phyloP scores from a whole-genome alignment of 1,284 basidiomycete species.

The Dichomitus squalens region DNA sequence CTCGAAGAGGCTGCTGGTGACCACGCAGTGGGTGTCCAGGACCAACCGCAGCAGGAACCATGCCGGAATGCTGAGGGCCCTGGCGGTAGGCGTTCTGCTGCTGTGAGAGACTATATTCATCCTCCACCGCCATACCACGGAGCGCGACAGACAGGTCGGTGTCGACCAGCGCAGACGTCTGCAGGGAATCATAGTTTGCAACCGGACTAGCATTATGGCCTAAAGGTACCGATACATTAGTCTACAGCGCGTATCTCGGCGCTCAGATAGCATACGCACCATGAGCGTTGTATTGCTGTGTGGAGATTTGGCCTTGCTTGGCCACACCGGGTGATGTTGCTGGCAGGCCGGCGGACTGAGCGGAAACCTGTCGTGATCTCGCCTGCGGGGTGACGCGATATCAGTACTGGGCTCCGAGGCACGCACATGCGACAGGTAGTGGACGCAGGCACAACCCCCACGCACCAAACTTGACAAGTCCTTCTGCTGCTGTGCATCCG shows the following conservation, averaged over 20 bases:
- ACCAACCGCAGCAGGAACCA: constrained; percentile 8
- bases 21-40: constrained; percentile 35
- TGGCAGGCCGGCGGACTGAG: constrained; percentile 34
- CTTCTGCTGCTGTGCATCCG: constrained; percentile 48
- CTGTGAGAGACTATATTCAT: constrained; percentile 45
- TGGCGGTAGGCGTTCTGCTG: constrained; percentile 33
- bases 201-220: constrained; percentile 29
- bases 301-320: constrained; percentile 53
- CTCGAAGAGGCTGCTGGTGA: constrained; percentile 46
- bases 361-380: constrained; percentile 52
- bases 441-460: not conserved
- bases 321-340: constrained; percentile 25
- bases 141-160: constrained; percentile 59
- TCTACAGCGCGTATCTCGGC: constrained; percentile 23
- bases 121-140: constrained; percentile 70
- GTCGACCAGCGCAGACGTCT: constrained; percentile 44
- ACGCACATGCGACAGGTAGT: not conserved
- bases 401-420: constrained; percentile 35
- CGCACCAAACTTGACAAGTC: constrained; percentile 49
- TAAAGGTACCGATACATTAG: constrained; percentile 25
- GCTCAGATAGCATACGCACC: constrained; percentile 26
- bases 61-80: constrained; percentile 19
- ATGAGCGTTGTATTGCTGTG: constrained; percentile 53
- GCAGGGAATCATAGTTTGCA: constrained; percentile 43
- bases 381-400: constrained; percentile 34